Percentiles rank a stretch among this genome's conserved stretches.
phyloP scores from a whole-genome alignment of 1,284 basidiomycete genomes.

The Agroathelia rolfsii region DNA sequence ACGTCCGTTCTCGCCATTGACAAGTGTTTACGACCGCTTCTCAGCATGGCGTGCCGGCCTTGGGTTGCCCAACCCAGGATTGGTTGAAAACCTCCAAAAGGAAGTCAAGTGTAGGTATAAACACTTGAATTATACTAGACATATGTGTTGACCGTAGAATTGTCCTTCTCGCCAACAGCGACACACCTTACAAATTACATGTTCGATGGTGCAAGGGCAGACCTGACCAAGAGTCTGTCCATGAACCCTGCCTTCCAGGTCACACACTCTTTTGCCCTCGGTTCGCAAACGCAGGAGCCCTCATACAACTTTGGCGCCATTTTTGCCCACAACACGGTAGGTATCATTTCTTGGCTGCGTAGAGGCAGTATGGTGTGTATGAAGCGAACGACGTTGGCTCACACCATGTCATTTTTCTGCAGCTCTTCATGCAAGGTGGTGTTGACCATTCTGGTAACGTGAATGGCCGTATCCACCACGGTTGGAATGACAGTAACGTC shows the following conservation, averaged over 20 bases:
- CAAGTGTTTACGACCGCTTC: conserved; percentile 62
- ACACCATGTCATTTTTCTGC: conserved; percentile 8
- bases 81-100: conserved; percentile 83
- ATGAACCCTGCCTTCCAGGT: conserved; percentile 96
- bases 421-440: conserved; percentile 90
- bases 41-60: conserved; percentile 72
- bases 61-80: conserved; percentile 80
- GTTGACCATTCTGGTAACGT: conserved; percentile 91
- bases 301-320: conserved; percentile 95
- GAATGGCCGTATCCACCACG: conserved; percentile 84
- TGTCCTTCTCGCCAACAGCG: no score
- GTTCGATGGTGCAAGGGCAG: conserved; percentile 95
- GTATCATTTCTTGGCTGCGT: conserved; percentile 14
- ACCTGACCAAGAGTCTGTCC: conserved; percentile 90
- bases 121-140: no score
- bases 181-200: conserved; percentile 92
- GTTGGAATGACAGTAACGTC: conserved; percentile 73
- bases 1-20: conserved; percentile 52
- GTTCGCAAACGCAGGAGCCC: conserved; percentile 64
- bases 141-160: no score
- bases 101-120: conserved; percentile 82
- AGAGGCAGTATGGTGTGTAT: no score
- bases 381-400: no score
- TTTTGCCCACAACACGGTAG: conserved; percentile 78
- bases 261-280: conserved; percentile 89